Evolutionary conservation across 805 yeast genomes (phyloP), one percentile per base, ranked within the genome.

Genomic region (Kuraishia hungarica): DNA sequence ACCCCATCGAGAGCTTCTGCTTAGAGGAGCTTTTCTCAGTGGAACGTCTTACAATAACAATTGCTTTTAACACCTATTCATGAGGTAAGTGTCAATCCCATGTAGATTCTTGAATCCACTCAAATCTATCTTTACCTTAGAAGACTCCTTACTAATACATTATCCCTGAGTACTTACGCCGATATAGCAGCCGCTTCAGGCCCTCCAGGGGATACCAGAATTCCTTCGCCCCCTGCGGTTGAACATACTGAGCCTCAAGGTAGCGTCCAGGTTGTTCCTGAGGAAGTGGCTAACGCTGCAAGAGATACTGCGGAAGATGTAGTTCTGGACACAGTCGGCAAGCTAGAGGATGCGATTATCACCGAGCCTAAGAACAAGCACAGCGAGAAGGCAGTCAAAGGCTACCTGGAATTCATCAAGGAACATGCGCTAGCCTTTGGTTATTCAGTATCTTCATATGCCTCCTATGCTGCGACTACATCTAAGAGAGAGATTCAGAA

Each of bases 401-500:
- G 43, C 17, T 35, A 35, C n/a, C 43, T 35, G 43, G 43, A 35
- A 17, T 15, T 13, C n/a, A 35, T 35, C 43, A 35, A 35, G 43
- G n/a, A 10, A 3, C 17, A 35, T 35, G 43, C 17, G 11, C n/a
- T 35, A 17, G 43, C 43, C 5, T 35, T 35, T 13, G 43, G 43
- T 4, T 15, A 35, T 15, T 13, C 43, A 4, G 43, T 35, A 4
- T 35, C 43, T 13, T 35, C 43, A 35, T 35, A 13, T 35, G n/a
- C 43, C 17, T 35, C 43, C 15, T 17, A 35, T 7, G 43, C 43
- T 15, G 43, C 11, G 17, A 7, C 43, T 13, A 35, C 48, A 54
- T 62, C 72, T 24, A 50, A 57, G 28, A 65, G 65, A 39, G 87
- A 82, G 65, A 72, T 83, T 59, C 74, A 81, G 62, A 83, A 84